Conservation (phyloP, 2,329 filamentous ascomycete genomes). For the Fusarium heterosporum region DNA sequence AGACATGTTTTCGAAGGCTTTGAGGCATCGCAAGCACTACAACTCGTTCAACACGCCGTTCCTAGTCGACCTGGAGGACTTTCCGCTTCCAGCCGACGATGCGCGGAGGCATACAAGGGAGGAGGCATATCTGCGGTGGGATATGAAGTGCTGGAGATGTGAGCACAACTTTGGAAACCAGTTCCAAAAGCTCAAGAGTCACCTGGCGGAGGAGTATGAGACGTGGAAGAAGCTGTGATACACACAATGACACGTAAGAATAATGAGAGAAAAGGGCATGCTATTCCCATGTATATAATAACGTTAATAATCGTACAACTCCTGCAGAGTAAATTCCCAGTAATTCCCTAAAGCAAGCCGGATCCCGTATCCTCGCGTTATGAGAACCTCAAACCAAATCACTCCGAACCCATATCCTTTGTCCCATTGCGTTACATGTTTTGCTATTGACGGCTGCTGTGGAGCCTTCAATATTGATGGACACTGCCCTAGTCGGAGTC, state of each 20-base stretch:
- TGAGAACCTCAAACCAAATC: conserved; percentile 10
- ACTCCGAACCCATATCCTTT: conserved; percentile 6
- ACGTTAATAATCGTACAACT: conserved; percentile 31
- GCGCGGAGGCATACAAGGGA: conserved; percentile 67
- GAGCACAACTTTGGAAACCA: conserved; percentile 76
- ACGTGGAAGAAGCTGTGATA: conserved; percentile 75
- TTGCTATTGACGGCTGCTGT: not conserved
- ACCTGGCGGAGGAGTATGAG: conserved; percentile 80
- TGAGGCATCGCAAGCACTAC: conserved; percentile 90
- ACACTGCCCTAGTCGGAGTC: conserved; percentile 22
- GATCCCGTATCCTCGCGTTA: not conserved
- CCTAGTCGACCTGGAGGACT: conserved; percentile 80
- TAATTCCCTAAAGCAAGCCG: conserved; percentile 14
- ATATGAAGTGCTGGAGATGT: conserved; percentile 89
- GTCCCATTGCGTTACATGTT: conserved; percentile 6
- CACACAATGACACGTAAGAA: not conserved
- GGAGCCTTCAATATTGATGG: not conserved
- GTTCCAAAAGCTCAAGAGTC: conserved; percentile 79
- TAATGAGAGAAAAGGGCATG: conserved; percentile 29
- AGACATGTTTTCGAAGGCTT: conserved; percentile 77
- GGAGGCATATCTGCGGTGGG: conserved; percentile 69
- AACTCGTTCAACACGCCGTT: conserved; percentile 91
- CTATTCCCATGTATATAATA: conserved; percentile 30
- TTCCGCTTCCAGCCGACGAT: conserved; percentile 78
- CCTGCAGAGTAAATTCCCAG: conserved; percentile 18